Conservation (phyloP, 306 rosid genomes). For the Medicago arabica region DNA sequence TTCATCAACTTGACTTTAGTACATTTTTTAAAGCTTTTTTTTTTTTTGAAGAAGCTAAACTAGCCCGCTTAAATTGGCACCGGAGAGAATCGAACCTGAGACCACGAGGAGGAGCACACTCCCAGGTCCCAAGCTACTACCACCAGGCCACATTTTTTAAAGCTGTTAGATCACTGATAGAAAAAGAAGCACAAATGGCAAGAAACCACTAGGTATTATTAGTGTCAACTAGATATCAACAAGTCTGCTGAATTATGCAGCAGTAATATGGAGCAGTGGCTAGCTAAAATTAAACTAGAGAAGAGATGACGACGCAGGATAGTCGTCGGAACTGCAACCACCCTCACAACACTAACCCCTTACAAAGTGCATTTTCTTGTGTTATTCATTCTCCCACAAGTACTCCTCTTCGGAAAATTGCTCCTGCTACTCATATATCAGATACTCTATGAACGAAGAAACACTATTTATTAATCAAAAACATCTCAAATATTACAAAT, state of each 20-base stretch:
- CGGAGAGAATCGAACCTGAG: too few species aligned
- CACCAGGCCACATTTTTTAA: too few species aligned
- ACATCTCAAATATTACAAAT: background rate
- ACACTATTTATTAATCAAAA: background rate
- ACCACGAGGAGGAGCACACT: too few species aligned
- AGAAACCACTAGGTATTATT: background rate
- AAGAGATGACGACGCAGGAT: background rate
- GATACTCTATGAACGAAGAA: background rate
- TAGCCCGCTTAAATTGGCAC: too few species aligned
- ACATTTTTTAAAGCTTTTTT: background rate
- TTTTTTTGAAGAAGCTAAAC: too few species aligned
- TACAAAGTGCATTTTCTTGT: background rate
- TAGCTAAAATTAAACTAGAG: background rate
- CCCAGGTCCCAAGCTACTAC: too few species aligned
- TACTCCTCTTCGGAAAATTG: background rate
- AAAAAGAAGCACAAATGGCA: conserved; percentile 12
- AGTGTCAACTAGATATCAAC: background rate
- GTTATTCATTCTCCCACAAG: background rate
- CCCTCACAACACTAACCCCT: background rate
- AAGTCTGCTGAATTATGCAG: background rate
- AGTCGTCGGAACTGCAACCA: background rate
- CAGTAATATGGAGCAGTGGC: background rate
- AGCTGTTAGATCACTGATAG: background rate
- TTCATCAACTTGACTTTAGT: conserved; percentile 9
- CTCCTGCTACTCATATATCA: background rate